Conservation (phyloP, 805 yeast species). For the Metschnikowia drakensbergensis region DNA sequence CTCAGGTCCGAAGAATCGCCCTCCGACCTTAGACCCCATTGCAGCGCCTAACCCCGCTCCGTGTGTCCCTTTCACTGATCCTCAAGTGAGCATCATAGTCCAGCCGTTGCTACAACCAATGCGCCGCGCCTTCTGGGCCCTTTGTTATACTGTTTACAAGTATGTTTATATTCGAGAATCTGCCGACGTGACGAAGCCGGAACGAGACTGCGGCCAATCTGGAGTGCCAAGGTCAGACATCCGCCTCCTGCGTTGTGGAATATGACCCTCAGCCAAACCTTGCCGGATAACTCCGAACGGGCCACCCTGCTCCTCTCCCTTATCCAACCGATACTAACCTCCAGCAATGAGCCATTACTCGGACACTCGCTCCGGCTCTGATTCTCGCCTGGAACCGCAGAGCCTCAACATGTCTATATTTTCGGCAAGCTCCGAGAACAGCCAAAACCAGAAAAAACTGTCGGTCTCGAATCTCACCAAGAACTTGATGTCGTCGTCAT, state of each 20-base stretch:
- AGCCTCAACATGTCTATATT: constrained; percentile 2
- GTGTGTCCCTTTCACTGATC: not conserved
- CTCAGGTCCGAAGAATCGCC: not conserved
- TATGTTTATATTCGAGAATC: not conserved
- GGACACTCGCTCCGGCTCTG: constrained; percentile 10
- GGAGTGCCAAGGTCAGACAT: not conserved
- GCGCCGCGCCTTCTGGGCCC: constrained; percentile 3
- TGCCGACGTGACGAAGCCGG: not conserved
- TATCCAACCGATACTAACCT: not conserved
- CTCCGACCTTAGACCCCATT: not conserved
- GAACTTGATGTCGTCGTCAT: constrained; percentile 25
- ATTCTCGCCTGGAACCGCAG: constrained; percentile 7
- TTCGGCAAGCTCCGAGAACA: constrained; percentile 1
- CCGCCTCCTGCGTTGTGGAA: too few species aligned
- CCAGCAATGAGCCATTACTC: constrained; percentile 11
- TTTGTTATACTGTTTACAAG: constrained; percentile 6
- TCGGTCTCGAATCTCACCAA: constrained; percentile 33
- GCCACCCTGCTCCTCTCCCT: not conserved
- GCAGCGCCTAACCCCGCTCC: not conserved
- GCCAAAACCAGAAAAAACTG: constrained; percentile 11
- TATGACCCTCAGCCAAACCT: too few species aligned
- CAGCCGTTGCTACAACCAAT: constrained; percentile 1
- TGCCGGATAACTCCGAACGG: not conserved
- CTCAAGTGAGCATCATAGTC: not conserved
- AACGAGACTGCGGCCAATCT: not conserved